Conservation (phyloP, 2,329 filamentous ascomycete species). For the Clonostachys byssicola region DNA sequence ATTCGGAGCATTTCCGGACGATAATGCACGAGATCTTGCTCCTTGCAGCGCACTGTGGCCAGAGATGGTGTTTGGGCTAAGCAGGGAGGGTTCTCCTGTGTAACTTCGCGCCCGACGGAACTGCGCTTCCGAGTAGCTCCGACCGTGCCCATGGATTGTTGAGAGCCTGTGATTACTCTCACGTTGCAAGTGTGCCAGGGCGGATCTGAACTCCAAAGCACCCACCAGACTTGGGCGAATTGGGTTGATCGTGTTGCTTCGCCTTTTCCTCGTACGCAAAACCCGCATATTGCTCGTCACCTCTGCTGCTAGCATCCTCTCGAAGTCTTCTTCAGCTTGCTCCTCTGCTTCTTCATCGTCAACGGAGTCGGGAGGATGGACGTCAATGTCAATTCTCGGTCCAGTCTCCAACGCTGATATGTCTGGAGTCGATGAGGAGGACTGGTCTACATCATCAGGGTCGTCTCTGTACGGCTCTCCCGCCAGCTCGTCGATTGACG, state of each 20-base stretch:
- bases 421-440: conserved; percentile 19
- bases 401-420: conserved; percentile 38
- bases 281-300: conserved; percentile 92
- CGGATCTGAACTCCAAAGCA: conserved; percentile 87
- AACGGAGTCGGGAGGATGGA: conserved; percentile 6
- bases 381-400: conserved; percentile 42
- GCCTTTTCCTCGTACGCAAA: conserved; percentile 59
- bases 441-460: conserved; percentile 25
- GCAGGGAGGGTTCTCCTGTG: neutral
- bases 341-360: conserved; percentile 33
- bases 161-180: conserved; percentile 72
- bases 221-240: conserved; percentile 93
- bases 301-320: conserved; percentile 70
- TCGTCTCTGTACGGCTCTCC: conserved; percentile 61
- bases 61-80: neutral
- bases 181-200: conserved; percentile 80
- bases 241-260: conserved; percentile 73
- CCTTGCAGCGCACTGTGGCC: neutral
- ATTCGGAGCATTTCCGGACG: conserved; percentile 33
- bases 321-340: conserved; percentile 45
- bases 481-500: conserved; percentile 46
- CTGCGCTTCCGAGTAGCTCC: conserved; percentile 42
- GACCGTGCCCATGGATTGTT: conserved; percentile 60
- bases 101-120: conserved; percentile 3
- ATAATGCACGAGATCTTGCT: conserved; percentile 33